A percentile compares a stretch with the other conserved stretches of the same genome.
Conservation (phyloP, 2,329 filamentous ascomycete species). For the Colletotrichum sp. region DNA sequence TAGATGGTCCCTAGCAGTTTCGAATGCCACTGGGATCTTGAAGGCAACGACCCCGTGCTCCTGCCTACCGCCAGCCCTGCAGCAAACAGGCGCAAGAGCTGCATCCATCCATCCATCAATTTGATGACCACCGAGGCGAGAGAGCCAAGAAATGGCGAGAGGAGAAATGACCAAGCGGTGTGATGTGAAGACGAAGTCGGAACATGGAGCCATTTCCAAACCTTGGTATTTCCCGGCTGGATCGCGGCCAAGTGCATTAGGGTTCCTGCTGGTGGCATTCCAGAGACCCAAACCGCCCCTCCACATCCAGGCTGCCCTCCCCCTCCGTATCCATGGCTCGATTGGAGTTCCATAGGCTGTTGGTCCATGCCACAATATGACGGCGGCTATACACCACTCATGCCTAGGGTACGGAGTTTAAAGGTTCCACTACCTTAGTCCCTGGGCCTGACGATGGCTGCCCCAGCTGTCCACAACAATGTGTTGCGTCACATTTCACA, state of each 20-base stretch:
- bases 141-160: background rate
- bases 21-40: background rate
- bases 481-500: slow-evolving; percentile 5
- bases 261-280: slow-evolving; percentile 10
- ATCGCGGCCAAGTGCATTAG: slow-evolving; percentile 4
- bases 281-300: background rate
- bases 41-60: background rate
- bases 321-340: background rate
- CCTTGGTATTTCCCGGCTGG: background rate
- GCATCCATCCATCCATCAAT: background rate
- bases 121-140: background rate
- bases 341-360: background rate
- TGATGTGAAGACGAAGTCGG: background rate
- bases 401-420: background rate
- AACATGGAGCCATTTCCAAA: background rate
- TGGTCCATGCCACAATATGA: slow-evolving; percentile 12
- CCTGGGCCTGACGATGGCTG: background rate
- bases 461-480: background rate
- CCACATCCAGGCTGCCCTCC: background rate
- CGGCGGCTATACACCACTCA: background rate
- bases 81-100: background rate
- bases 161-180: background rate
- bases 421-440: slow-evolving; percentile 3
- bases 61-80: background rate
- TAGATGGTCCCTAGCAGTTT: slow-evolving; percentile 12